Evolutionary conservation across 257 asterid genomes (phyloP).

Genomic region (Scutellaria barbata): DNA sequence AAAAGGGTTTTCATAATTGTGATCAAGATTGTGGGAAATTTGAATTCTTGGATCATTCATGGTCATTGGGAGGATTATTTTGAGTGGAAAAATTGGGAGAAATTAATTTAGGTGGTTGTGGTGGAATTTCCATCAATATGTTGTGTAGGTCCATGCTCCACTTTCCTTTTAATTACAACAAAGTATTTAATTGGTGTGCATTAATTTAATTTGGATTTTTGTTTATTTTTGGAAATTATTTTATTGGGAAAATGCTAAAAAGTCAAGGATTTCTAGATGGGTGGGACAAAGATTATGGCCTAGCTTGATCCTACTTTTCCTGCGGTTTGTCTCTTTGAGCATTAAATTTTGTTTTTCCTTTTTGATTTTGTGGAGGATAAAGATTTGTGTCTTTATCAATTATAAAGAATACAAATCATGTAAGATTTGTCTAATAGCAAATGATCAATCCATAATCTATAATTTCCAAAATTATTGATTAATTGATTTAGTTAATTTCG

Average conservation of each 20-base stretch:
- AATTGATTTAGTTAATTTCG: too few relatives aligned
- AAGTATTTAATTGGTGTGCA: slow-evolving; percentile 23
- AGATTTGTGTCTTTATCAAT: background rate
- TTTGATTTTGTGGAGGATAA: slow-evolving; percentile 34
- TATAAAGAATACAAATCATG: too few relatives aligned
- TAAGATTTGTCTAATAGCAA: too few relatives aligned
- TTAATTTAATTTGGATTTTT: background rate
- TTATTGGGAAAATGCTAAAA: slow-evolving; percentile 22
- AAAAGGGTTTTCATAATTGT: slow-evolving; percentile 11
- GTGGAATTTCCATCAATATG: slow-evolving; percentile 43
- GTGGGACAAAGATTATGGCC: slow-evolving; percentile 36
- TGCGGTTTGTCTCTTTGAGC: slow-evolving; percentile 39
- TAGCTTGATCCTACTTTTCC: slow-evolving; percentile 35
- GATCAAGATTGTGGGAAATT: slow-evolving; percentile 12
- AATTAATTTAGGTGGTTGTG: slow-evolving; percentile 35
- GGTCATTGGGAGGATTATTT: slow-evolving; percentile 24
- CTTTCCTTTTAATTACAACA: slow-evolving; percentile 43
- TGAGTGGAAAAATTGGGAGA: slow-evolving; percentile 26
- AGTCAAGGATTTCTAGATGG: slow-evolving; percentile 66
- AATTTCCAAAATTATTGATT: too few relatives aligned
- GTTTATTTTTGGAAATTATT: background rate
- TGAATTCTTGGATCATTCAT: slow-evolving; percentile 59
- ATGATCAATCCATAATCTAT: too few relatives aligned
- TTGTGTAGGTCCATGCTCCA: slow-evolving; percentile 35
- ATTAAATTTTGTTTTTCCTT: slow-evolving; percentile 26